Evolutionary conservation across 2,329 filamentous ascomycete species (phyloP).

Genomic region (Aspergillus neoniger): DNA sequence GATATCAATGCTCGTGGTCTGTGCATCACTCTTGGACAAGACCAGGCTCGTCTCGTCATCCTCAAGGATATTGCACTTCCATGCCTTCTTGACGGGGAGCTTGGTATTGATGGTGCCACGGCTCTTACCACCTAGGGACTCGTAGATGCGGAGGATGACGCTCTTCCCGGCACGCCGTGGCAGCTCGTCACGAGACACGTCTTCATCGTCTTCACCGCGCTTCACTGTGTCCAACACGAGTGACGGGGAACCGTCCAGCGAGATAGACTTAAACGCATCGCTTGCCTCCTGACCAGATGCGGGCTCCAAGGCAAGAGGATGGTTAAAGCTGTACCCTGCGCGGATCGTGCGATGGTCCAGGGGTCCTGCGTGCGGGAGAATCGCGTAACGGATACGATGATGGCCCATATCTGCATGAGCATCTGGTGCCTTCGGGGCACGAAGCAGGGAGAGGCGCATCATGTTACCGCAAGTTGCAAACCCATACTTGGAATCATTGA

Average conservation of each 20-base stretch:
- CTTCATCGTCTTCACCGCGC: conserved; percentile 84
- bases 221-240: conserved; percentile 88
- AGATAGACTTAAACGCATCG: conserved; percentile 58
- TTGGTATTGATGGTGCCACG: conserved; percentile 69
- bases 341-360: conserved; percentile 74
- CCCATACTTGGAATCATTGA: conserved; percentile 95
- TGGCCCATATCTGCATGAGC: conserved; percentile 91
- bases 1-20: conserved; percentile 56
- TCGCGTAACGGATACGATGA: conserved; percentile 85
- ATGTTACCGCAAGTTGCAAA: conserved; percentile 86
- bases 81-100: conserved; percentile 72
- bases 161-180: conserved; percentile 70
- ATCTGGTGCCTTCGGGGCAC: conserved; percentile 89
- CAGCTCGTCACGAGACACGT: conserved; percentile 61
- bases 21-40: conserved; percentile 42
- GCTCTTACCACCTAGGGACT: conserved; percentile 79
- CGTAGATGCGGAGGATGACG: conserved; percentile 82
- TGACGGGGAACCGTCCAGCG: conserved; percentile 65
- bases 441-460: conserved; percentile 85
- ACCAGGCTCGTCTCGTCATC: conserved; percentile 74
- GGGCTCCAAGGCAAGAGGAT: conserved; percentile 65
- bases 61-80: conserved; percentile 84
- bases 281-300: conserved; percentile 28
- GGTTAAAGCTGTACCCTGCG: conserved; percentile 88
- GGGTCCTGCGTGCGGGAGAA: conserved; percentile 77